Evolutionary conservation across 2,329 filamentous ascomycete species (phyloP), one percentile per base, ranked within the genome.

Genomic region (Piedraia hortae): DNA sequence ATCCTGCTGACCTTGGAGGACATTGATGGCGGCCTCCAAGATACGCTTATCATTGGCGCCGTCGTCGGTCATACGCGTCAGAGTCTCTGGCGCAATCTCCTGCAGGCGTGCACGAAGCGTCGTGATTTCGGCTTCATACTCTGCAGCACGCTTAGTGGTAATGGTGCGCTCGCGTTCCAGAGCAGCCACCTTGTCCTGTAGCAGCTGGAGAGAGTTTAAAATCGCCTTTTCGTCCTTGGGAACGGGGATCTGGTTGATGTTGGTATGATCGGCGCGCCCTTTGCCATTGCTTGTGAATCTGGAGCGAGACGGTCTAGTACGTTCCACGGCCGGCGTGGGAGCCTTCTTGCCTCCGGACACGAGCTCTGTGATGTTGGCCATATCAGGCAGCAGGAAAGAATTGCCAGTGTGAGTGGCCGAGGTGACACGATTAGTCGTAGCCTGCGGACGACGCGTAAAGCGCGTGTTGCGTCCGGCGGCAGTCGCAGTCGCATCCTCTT

Each of bases 151-250:
- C 31, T 61, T 55, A 28, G 59, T 52, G 10, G 52, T 38, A 18
- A 59, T 54, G 4, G 49, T 50, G 24, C 59, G 60, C 28, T 59
- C 55, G 23, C 46, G 42, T 33, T 68, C 60, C 20, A 67, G 45
- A 21, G 56, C 47, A 0, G 51, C 44, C 18, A 65, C 51, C 34
- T 58, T 60, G 18, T 62, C 59, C 30, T 63, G 53, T 6, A 66
- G 41, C 10, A 60, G 42, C 23, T 62, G 52, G 9, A 68, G 44
- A 6, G 59, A 60, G n/a, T 58, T 50, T 33, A 62, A 63, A 21
- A 69, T 53, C 2, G 55, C 56, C 37, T 67, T 63, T 30, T 68
- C 63, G 21, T 68, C 61, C 7, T 57, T 50, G 0, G 62, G 62
- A 20, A 66, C 50, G 3, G 58, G 51, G 6, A 65, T 46, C 7